phyloP scores from a whole-genome alignment of 1,284 basidiomycete species.

The Ceratobasidium sp. region DNA sequence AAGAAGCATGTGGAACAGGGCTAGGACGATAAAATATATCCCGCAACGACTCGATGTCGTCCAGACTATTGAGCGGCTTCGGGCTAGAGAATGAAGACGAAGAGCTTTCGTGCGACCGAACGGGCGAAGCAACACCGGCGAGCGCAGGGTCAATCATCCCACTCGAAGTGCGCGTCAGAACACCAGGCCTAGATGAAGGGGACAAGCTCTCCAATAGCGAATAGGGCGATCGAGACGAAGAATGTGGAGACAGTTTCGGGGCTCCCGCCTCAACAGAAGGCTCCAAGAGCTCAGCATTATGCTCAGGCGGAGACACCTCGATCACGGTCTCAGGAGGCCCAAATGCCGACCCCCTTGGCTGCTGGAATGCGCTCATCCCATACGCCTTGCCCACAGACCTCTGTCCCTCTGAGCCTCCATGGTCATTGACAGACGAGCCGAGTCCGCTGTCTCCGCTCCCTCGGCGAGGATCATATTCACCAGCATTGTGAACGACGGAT shows the following conservation, averaged over 20 bases:
- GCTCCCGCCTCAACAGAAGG: neutral
- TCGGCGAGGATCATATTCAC: slow-evolving; percentile 18
- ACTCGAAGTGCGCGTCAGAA: slow-evolving; percentile 22
- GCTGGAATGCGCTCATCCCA: neutral
- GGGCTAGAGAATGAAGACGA: slow-evolving; percentile 39
- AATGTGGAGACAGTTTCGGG: neutral
- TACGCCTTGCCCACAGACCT: slow-evolving; percentile 1
- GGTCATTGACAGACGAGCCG: slow-evolving; percentile 28
- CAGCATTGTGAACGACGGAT: neutral
- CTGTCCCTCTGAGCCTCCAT: slow-evolving; percentile 10
- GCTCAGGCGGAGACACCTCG: neutral
- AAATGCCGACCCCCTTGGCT: slow-evolving; percentile 18
- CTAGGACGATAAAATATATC: slow-evolving; percentile 38
- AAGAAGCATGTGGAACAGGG: slow-evolving; percentile 9
- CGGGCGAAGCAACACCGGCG: neutral
- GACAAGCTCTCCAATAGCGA: slow-evolving; percentile 19
- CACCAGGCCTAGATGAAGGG: slow-evolving; percentile 5
- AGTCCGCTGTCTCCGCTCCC: slow-evolving; percentile 33
- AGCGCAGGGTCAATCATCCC: slow-evolving; percentile 36
- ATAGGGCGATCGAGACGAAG: slow-evolving; percentile 6
- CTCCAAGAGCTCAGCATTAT: neutral
- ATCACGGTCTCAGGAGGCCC: slow-evolving; percentile 5
- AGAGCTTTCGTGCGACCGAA: slow-evolving; percentile 31
- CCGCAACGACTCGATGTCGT: slow-evolving; percentile 35
- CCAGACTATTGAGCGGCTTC: slow-evolving; percentile 16